Conservation (phyloP, 768 basidiomycete genomes). For the Auricularia cornea region DNA sequence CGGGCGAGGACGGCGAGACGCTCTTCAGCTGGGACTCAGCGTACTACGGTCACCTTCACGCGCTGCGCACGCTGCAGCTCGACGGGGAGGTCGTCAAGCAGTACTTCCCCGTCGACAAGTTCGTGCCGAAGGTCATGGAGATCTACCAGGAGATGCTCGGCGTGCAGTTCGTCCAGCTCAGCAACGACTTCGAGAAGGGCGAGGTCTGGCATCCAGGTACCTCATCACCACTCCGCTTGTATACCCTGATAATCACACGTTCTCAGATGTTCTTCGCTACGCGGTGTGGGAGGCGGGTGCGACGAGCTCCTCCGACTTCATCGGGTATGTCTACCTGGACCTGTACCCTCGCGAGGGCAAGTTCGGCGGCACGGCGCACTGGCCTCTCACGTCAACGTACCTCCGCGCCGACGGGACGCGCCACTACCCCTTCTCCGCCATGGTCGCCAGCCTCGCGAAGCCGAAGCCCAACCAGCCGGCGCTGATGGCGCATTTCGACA, state of each 20-base stretch:
- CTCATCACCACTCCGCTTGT: too few relatives aligned
- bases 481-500: constrained; percentile 76
- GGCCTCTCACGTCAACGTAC: constrained; percentile 65
- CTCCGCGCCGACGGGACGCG: constrained; percentile 40
- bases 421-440: constrained; percentile 66
- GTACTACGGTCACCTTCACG: constrained; percentile 48
- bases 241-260: constrained; percentile 18
- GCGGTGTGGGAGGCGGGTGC: constrained; percentile 78
- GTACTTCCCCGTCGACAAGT: constrained; percentile 79
- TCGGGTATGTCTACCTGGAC: constrained; percentile 84
- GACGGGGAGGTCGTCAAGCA: constrained; percentile 79
- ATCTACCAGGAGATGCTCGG: constrained; percentile 80
- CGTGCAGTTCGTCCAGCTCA: constrained; percentile 44
- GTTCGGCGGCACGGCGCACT: constrained; percentile 83
- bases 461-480: constrained; percentile 72
- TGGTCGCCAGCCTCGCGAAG: constrained; percentile 90
- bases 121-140: constrained; percentile 71
- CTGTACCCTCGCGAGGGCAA: constrained; percentile 76
- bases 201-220: constrained; percentile 68
- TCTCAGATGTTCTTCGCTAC: constrained; percentile 60
- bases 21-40: constrained; percentile 85
- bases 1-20: constrained; percentile 44
- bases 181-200: constrained; percentile 35
- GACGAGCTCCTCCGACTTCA: constrained; percentile 58
- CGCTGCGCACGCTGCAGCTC: constrained; percentile 57